These are phyloP conservation scores for Heterobasidion irregulare DNA, from an alignment of 1,284 basidiomycete genomes.

Conservation along the genomic window DNA sequence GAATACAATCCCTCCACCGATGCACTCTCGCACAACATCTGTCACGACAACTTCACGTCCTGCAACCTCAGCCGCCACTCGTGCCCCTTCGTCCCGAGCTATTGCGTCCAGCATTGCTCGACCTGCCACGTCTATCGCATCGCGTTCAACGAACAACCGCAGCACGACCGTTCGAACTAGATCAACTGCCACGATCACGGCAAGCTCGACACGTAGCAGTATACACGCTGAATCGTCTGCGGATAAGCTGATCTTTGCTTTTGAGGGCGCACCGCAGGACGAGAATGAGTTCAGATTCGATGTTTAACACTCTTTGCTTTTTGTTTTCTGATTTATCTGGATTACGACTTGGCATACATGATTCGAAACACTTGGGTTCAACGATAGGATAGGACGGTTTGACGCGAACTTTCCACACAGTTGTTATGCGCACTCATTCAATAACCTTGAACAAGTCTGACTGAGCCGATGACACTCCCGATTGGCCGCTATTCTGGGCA, in stretches of 20 bases:
- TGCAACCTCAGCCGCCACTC: slow-evolving; percentile 1
- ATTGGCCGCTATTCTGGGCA: no score
- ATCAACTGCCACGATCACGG: neutral
- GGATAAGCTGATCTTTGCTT: slow-evolving; percentile 5
- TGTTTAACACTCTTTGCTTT: neutral
- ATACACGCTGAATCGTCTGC: neutral
- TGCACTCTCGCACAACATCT: neutral
- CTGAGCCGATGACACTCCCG: no score
- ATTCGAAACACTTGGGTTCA: no score
- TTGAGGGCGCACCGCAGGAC: slow-evolving; percentile 3
- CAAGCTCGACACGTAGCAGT: neutral
- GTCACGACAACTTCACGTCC: neutral
- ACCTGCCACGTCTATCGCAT: slow-evolving; percentile 1
- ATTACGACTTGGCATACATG: no score
- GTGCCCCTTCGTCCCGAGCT: neutral
- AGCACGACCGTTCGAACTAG: neutral
- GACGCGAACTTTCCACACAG: no score
- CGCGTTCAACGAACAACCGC: neutral
- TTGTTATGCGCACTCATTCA: no score
- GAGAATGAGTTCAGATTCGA: slow-evolving; percentile 11
- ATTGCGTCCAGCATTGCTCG: neutral
- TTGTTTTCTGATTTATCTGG: no score
- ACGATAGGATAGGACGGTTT: no score
- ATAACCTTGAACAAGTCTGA: no score
- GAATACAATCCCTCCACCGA: neutral